Percentiles rank a stretch among this genome's conserved stretches.
These are phyloP conservation scores for Xylariaceae sp. DNA, from an alignment of 2,329 filamentous ascomycete genomes.

Conservation along the genomic window DNA sequence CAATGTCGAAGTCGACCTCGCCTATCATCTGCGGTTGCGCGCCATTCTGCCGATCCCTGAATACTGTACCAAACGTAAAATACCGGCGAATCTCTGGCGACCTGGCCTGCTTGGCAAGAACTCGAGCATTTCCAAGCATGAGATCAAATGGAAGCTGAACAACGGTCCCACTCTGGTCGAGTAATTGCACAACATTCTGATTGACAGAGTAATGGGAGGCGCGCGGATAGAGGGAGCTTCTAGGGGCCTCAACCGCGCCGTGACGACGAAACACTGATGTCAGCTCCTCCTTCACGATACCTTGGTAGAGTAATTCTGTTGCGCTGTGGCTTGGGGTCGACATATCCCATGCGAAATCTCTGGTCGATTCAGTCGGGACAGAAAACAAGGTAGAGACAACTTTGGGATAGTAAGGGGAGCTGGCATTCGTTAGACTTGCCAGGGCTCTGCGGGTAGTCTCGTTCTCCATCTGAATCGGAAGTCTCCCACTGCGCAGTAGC, in stretches of 20 bases:
- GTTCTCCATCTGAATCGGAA: conserved; percentile 88
- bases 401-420: conserved; percentile 82
- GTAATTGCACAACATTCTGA: conserved; percentile 65
- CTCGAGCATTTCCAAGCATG: conserved; percentile 79
- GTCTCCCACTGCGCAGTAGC: conserved; percentile 74
- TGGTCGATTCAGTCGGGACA: conserved; percentile 66
- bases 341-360: conserved; percentile 75
- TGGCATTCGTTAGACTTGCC: conserved; percentile 71
- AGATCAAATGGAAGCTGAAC: conserved; percentile 92
- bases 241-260: conserved; percentile 74
- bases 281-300: conserved; percentile 66
- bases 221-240: conserved; percentile 71
- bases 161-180: conserved; percentile 79
- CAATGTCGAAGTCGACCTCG: conserved; percentile 93
- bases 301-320: conserved; percentile 61
- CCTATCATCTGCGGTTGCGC: conserved; percentile 76
- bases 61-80: conserved; percentile 83
- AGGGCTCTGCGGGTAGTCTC: conserved; percentile 82
- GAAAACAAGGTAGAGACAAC: conserved; percentile 82
- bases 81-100: conserved; percentile 62
- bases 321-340: conserved; percentile 45
- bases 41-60: conserved; percentile 68
- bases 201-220: conserved; percentile 65
- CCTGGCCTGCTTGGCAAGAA: conserved; percentile 63
- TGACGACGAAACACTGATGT: conserved; percentile 78